Base-by-base conservation (phyloP, 2,329 filamentous ascomycete genomes). In the Colletotrichum filicis region DNA sequence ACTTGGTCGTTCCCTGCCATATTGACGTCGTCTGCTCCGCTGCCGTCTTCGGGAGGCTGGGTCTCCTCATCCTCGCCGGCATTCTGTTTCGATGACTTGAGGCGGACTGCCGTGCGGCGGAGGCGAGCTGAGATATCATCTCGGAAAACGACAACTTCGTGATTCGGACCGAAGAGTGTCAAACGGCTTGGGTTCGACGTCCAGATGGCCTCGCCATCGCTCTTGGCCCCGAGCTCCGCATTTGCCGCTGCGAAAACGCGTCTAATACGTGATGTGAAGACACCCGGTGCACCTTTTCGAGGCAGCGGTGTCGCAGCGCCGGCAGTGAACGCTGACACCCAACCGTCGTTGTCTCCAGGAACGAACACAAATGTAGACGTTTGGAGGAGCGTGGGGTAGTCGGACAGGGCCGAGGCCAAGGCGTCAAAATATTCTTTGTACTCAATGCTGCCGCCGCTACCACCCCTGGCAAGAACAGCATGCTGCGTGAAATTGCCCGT, bases 371-470 rank as follows among this genome's bases (percentile, higher is more conserved):
- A 98, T 0, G 94, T 96, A 5, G 94, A 92, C 30, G 90, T 89
- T 69, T 93, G 92, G 56, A 98, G 88, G 16, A 99, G 88, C 1
- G 89, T 87, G 3, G 95, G 94, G 79, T 95, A 98, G 76, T 98
- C 95, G 8, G 94, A 88, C 6, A 99, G 88, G 1, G 94, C 89
- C 2, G 92, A 91, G 3, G 97, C 96, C 14, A 99, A 89, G 9
- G 92, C 91, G 83, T 99, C 95, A 81, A 98, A 98, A 80, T 94
- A 93, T 83, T 98, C 97, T 85, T 98, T 98, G 85, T 98, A 98
- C 83, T 97, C 95, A 77, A 98, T 95, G 82, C 94, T 96, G 49
- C 94, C 94, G 26, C 93, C 92, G 49, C 91, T 92, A 30, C 91
- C 91, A 66, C 93, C 92, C 32, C 90, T 87, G 7, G 90, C 89